Evolutionary conservation across 1,284 basidiomycete species (phyloP).

Genomic region (Cystobasidiaceae sp.): DNA sequence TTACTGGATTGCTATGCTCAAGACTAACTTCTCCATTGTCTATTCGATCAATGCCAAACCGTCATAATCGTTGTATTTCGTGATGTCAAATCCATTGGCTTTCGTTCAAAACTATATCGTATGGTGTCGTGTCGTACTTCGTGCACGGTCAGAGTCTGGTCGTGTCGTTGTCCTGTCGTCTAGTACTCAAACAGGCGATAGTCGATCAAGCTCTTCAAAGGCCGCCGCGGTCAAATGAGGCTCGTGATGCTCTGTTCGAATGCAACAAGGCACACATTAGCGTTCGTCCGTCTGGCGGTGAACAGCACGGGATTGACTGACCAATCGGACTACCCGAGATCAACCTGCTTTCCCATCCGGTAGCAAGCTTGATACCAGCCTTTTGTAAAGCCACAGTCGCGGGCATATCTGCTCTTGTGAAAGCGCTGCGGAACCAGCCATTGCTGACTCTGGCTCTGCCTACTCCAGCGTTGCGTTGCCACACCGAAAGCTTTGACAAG

Average conservation of each 20-base stretch:
- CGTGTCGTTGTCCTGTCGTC: not conserved
- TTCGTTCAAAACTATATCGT: too few relatives aligned
- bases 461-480: conserved; percentile 26
- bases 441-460: conserved; percentile 28
- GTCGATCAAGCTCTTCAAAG: conserved; percentile 25
- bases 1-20: too few relatives aligned
- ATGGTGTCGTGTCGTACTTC: too few relatives aligned
- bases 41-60: too few relatives aligned
- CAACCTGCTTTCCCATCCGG: conserved; percentile 28
- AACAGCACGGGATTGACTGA: not conserved
- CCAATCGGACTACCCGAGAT: conserved; percentile 27
- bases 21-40: too few relatives aligned
- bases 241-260: conserved; percentile 16
- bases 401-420: not conserved
- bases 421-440: conserved; percentile 17
- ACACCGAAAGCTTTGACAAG: conserved; percentile 14
- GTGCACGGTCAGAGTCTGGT: too few relatives aligned
- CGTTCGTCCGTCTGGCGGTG: not conserved
- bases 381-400: conserved; percentile 8
- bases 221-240: not conserved
- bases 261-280: not conserved
- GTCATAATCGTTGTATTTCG: too few relatives aligned
- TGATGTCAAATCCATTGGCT: too few relatives aligned
- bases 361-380: conserved; percentile 11
- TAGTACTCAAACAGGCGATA: conserved; percentile 9